Evolutionary conservation across 352 stramenopile genomes (phyloP).

Genomic region (Globisporangium megalacanthum): DNA sequence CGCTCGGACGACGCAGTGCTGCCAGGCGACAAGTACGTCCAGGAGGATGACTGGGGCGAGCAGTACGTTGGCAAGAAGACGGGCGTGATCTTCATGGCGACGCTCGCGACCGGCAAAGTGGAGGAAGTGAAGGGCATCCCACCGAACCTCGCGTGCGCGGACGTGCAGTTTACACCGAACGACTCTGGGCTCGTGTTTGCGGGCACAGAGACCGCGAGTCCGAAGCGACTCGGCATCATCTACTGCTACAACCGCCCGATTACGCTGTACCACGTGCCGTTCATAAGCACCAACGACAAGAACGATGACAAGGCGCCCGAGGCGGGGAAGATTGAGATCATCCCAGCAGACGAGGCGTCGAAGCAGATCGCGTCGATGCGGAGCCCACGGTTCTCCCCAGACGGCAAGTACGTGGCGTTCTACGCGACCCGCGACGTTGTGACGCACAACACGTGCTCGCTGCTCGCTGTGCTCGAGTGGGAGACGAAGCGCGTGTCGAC

Average conservation of each 20-base stretch:
- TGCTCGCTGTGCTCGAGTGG: constrained; percentile 62
- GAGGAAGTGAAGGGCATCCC: constrained; percentile 54
- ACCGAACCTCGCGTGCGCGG: constrained; percentile 51
- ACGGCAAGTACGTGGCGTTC: constrained; percentile 65
- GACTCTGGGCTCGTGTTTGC: constrained; percentile 63
- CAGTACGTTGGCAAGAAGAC: constrained; percentile 77
- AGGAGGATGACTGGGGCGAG: constrained; percentile 80
- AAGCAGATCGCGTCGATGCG: constrained; percentile 43
- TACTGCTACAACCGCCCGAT: constrained; percentile 85
- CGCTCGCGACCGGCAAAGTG: constrained; percentile 55
- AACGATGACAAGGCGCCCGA: constrained; percentile 19
- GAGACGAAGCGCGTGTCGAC: constrained; percentile 49
- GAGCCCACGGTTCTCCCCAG: constrained; percentile 59
- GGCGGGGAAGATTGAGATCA: constrained; percentile 36
- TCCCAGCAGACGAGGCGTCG: constrained; percentile 27
- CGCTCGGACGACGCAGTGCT: constrained; percentile 5
- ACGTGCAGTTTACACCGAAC: constrained; percentile 56
- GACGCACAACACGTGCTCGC: constrained; percentile 72
- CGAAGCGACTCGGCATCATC: constrained; percentile 70
- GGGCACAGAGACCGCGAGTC: constrained; percentile 43
- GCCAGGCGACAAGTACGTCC: constrained; percentile 58
- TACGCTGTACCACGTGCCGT: constrained; percentile 45
- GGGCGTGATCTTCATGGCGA: constrained; percentile 59
- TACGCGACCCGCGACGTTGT: constrained; percentile 57
- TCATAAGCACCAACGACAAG: constrained; percentile 19